Evolutionary conservation across 768 basidiomycete genomes (phyloP), one percentile per base, ranked within the genome.

Genomic region (Suillus discolor): DNA sequence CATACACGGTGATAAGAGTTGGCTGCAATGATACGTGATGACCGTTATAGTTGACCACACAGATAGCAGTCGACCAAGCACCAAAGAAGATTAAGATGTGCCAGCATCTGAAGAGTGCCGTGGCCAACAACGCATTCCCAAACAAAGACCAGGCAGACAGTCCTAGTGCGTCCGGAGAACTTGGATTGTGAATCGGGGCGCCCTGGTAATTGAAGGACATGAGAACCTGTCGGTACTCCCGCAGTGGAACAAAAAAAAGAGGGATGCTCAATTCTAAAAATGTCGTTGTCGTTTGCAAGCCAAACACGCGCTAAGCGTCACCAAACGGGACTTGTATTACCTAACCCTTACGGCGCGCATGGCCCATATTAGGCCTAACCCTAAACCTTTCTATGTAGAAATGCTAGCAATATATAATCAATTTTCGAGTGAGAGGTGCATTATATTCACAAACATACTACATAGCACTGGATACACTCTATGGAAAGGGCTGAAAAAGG

Each of bases 1-100:
- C 87, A 67, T 76, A 90, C 89, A 89, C 87, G 39, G 89, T 91
- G 57, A 91, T 79, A n/a, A 92, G 79, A 0, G 88, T 88, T 13
- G 81, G 74, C 42, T 82, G 76, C 23, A 89, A 76, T 20, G 71
- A 74, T 4, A 89, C 66, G 62, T 77, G 71, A 69, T 84, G 79
- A 6, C 82, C 82, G 51, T 78, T 78, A 47, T 79, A 68, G 71
- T 83, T 86, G 49, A 90, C 82, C 36, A 87, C 71, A 6, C 82
- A 79, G n/a, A 91, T 79, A 9, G 83, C 72, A 0, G 87, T 84
- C 1, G 87, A 80, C 89, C 89, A 91, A 6, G 71, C 87, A 20
- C 79, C 80, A 68, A 89, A 89, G 78, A 90, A 87, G 2, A 89
- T 42, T 8, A 92, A 80, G 64, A 89, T 82, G 66, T 89, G 87